These are phyloP conservation scores for Gossypium gossypioides DNA, from an alignment of 441 rosid genomes.

Conservation along the genomic window DNA sequence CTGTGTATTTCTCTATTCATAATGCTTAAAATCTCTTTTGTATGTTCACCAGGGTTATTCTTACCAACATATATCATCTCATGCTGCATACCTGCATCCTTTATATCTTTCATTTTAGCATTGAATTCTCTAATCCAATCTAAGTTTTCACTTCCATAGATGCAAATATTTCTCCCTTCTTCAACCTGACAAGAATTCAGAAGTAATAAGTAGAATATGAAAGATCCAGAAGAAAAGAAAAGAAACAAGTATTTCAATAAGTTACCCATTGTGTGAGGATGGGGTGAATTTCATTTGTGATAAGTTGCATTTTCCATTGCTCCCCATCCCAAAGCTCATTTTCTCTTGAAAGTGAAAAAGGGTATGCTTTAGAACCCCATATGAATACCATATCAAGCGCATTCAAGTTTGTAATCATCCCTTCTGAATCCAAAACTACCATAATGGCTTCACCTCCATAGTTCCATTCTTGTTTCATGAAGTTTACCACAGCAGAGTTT, in stretches of 20 bases:
- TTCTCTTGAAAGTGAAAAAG: conserved; percentile 58
- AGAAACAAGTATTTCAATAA: not conserved
- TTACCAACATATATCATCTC: conserved; percentile 52
- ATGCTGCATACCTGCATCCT: conserved; percentile 34
- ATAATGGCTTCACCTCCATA: conserved; percentile 37
- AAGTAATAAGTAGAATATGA: conserved; percentile 14
- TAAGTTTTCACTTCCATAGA: conserved; percentile 46
- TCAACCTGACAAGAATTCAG: conserved; percentile 38
- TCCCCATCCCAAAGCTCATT: conserved; percentile 55
- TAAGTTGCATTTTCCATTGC: conserved; percentile 40
- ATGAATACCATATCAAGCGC: conserved; percentile 61
- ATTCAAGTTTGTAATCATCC: conserved; percentile 42
- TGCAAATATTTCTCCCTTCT: conserved; percentile 48
- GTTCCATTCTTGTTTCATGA: conserved; percentile 47
- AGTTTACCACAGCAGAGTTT: conserved; percentile 35
- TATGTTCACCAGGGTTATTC: conserved; percentile 23
- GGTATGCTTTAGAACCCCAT: conserved; percentile 70
- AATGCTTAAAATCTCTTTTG: conserved; percentile 17
- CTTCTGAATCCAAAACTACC: conserved; percentile 54
- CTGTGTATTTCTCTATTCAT: conserved; percentile 30
- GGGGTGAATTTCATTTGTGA: conserved; percentile 49
- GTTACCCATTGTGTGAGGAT: conserved; percentile 46
- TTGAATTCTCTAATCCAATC: conserved; percentile 46
- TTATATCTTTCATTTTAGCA: conserved; percentile 27
- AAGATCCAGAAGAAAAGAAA: not conserved